Evolutionary conservation across 2,329 filamentous ascomycete genomes (phyloP).

Genomic region (Pseudogymnoascus sp.): DNA sequence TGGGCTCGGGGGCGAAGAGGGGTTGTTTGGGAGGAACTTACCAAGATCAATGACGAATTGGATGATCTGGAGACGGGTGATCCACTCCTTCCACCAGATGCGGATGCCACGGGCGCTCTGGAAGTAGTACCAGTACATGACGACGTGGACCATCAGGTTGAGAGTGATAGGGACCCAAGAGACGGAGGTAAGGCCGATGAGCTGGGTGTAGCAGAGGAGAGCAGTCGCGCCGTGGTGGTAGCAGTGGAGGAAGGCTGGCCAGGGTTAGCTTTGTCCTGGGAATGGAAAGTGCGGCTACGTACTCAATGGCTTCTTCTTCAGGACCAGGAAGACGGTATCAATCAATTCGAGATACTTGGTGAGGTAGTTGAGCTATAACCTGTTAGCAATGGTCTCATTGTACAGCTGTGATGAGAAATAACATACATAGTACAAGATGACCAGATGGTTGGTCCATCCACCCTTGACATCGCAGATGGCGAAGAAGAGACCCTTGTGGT

Average conservation of each 20-base stretch:
- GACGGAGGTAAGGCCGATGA: constrained; percentile 84
- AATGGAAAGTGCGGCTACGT: constrained; percentile 27
- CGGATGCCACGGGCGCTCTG: constrained; percentile 90
- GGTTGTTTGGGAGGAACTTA: constrained; percentile 38
- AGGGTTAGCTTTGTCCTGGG: not conserved
- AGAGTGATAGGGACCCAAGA: constrained; percentile 92
- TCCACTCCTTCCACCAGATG: constrained; percentile 99
- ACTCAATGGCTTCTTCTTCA: constrained; percentile 99
- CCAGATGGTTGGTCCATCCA: constrained; percentile 88
- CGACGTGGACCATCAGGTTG: constrained; percentile 89
- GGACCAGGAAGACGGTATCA: constrained; percentile 92
- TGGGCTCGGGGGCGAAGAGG: not conserved
- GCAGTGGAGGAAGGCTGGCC: constrained; percentile 83
- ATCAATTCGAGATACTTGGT: constrained; percentile 96
- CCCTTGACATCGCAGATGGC: constrained; percentile 75
- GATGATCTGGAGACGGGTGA: constrained; percentile 92
- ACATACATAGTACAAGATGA: constrained; percentile 93
- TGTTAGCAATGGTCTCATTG: constrained; percentile 31
- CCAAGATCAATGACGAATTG: constrained; percentile 96
- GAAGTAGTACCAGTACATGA: constrained; percentile 99
- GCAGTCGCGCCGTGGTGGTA: constrained; percentile 98
- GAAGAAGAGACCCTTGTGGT: constrained; percentile 75
- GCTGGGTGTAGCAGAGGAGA: constrained; percentile 94
- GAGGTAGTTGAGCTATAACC: constrained; percentile 79
- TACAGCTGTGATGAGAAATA: not conserved